phyloP scores from a whole-genome alignment of 2,329 filamentous ascomycete genomes.

The Pseudocercospora macadamiae region DNA sequence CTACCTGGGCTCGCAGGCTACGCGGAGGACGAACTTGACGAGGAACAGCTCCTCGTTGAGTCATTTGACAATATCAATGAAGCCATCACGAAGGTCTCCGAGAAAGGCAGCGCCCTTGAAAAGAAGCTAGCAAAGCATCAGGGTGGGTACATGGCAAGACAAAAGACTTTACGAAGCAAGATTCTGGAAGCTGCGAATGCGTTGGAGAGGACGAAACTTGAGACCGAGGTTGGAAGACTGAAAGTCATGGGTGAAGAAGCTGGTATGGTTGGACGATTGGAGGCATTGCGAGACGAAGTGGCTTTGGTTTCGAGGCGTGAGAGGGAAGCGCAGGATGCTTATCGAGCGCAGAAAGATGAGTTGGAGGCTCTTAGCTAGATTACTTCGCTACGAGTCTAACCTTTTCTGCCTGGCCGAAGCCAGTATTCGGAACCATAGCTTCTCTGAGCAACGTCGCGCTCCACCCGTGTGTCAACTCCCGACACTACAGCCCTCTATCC shows the following conservation, averaged over 20 bases:
- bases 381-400: too few species aligned
- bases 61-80: conserved; percentile 78
- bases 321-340: conserved; percentile 87
- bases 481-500: too few species aligned
- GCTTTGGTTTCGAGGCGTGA: conserved; percentile 78
- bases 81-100: conserved; percentile 71
- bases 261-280: conserved; percentile 71
- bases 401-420: too few species aligned
- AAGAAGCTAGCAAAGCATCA: conserved; percentile 89
- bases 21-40: conserved; percentile 70
- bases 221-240: conserved; percentile 73
- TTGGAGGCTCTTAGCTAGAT: conserved; percentile 44
- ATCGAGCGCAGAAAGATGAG: conserved; percentile 76
- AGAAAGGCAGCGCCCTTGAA: conserved; percentile 83
- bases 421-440: too few species aligned
- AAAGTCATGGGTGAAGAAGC: conserved; percentile 79
- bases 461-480: too few species aligned
- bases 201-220: conserved; percentile 72
- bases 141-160: conserved; percentile 86
- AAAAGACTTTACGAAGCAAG: conserved; percentile 78
- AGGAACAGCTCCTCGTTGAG: conserved; percentile 65
- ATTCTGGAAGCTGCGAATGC: conserved; percentile 70
- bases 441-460: not conserved
- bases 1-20: conserved; percentile 83
- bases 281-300: conserved; percentile 79